Evolutionary conservation across 345 rosid species (phyloP), one percentile per base, ranked within the genome.

Genomic region (Angophora floribunda): DNA sequence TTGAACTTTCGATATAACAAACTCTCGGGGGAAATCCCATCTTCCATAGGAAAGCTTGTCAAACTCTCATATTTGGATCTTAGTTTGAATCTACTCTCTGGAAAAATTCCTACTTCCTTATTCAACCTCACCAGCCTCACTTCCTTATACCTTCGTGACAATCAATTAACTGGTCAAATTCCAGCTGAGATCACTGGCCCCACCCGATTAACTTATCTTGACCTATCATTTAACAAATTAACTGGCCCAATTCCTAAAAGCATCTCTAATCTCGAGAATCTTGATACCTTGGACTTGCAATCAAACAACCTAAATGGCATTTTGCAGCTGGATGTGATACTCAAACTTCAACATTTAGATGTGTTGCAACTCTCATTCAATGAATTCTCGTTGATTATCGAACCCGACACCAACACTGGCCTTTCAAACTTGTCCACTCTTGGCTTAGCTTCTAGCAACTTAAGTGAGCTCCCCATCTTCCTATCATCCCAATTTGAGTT

Each of bases 381-480:
- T 53, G 13, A 86, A 17, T 88, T 91, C 82, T 89, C 86, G 6
- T 17, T 87, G 51, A 53, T 86, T 7, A 9, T 16, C 1, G 57
- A 30, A 17, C 45, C 21, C 9, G 52, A 50, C 26, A 9, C 0
- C 17, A 59, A 84, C 13, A 75, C 16, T 10, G 3, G 70, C 70
- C 49, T 57, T 26, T 63, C 86, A 1, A 87, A 91, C 70, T 32
- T 90, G 36, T 4, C 45, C 30, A 0, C 0, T 9, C n/a, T 91
- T 1, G 63, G 49, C n/a, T 50, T 90, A 85, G 59, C 52, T 85
- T 88, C 89, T 3, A 90, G 92, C 88, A 92, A 90, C 59, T 65
- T 92, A 30, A 41, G 52, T 4, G 75, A 87, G 85, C 85, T 92
- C 51, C 89, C 93, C 45, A 13, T 52, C 67, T 92, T 92, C 88